These are phyloP conservation scores for Amoeboaphelidium occidentale DNA, from an alignment of 371 early-diverging fungal genomes.

Conservation along the genomic window DNA sequence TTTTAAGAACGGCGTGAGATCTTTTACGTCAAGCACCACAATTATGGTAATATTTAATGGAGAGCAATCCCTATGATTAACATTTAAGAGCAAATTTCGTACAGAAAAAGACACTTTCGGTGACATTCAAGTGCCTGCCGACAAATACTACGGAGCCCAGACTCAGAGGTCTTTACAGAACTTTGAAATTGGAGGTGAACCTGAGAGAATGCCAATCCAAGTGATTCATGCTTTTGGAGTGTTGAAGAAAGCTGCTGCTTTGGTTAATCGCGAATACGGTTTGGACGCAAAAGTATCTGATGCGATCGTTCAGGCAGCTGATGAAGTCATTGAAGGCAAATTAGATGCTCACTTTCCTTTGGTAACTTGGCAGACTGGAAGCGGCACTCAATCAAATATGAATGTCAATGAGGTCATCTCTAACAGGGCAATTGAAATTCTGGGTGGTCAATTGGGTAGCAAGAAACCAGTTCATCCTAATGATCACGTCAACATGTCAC, in stretches of 20 bases:
- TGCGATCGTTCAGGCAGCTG: conserved; percentile 61
- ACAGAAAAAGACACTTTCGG: conserved; percentile 81
- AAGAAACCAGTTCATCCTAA: conserved; percentile 88
- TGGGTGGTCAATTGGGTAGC: conserved; percentile 65
- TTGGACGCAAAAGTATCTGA: conserved; percentile 45
- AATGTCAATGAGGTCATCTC: conserved; percentile 80
- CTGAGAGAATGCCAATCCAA: conserved; percentile 78
- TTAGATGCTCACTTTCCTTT: conserved; percentile 76
- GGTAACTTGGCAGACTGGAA: conserved; percentile 92
- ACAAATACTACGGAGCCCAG: conserved; percentile 89
- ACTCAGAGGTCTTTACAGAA: conserved; percentile 81
- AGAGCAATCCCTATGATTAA: too few species aligned
- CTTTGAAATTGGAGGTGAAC: conserved; percentile 78
- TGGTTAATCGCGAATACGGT: conserved; percentile 55
- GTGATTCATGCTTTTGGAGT: conserved; percentile 78
- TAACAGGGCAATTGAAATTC: conserved; percentile 81
- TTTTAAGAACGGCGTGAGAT: too few species aligned
- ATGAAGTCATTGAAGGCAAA: conserved; percentile 63
- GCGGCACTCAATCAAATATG: conserved; percentile 94
- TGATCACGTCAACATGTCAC: conserved; percentile 89
- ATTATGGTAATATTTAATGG: too few species aligned
- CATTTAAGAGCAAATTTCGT: conserved; percentile 27
- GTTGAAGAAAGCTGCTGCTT: conserved; percentile 75
- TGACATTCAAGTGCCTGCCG: conserved; percentile 66
- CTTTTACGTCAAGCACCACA: too few species aligned